phyloP scores from a whole-genome alignment of 108 stramenopile genomes.

The Skeletonema tropicum region DNA sequence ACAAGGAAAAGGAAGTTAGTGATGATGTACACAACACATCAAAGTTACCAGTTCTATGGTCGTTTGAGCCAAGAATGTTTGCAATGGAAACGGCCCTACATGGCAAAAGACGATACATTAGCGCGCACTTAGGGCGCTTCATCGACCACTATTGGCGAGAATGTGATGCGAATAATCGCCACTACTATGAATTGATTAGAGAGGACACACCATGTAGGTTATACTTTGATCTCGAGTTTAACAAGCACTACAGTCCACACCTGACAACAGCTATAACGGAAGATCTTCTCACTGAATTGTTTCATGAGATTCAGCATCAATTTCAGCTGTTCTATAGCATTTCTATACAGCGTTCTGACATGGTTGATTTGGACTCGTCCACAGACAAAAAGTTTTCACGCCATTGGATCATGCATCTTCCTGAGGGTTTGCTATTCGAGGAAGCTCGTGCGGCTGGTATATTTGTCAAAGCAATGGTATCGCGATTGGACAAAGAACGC shows the following conservation, averaged over 20 bases:
- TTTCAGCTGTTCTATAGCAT: conserved; percentile 50
- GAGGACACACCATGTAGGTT: conserved; percentile 90
- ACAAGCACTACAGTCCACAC: conserved; percentile 62
- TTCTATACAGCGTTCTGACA: conserved; percentile 30
- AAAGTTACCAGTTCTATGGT: conserved; percentile 55
- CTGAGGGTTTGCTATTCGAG: conserved; percentile 57
- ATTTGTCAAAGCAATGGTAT: conserved; percentile 74
- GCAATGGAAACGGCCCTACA: conserved; percentile 64
- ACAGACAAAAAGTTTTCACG: conserved; percentile 91
- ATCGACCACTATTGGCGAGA: conserved; percentile 84
- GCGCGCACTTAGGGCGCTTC: conserved; percentile 79
- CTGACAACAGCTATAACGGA: conserved; percentile 58
- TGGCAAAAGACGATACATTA: conserved; percentile 84
- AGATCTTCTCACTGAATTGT: conserved; percentile 62
- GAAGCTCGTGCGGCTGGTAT: conserved; percentile 72
- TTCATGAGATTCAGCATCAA: conserved; percentile 60
- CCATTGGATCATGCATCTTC: conserved; percentile 91
- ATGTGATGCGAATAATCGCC: conserved; percentile 61
- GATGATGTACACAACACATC: neutral
- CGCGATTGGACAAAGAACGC: conserved; percentile 61
- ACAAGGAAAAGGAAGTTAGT: neutral
- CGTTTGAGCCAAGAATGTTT: conserved; percentile 76
- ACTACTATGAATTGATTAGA: conserved; percentile 94
- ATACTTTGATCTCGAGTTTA: conserved; percentile 97
- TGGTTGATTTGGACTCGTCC: conserved; percentile 92